phyloP scores from a whole-genome alignment of 2,329 filamentous ascomycete genomes.

The Beauveria sp. region DNA sequence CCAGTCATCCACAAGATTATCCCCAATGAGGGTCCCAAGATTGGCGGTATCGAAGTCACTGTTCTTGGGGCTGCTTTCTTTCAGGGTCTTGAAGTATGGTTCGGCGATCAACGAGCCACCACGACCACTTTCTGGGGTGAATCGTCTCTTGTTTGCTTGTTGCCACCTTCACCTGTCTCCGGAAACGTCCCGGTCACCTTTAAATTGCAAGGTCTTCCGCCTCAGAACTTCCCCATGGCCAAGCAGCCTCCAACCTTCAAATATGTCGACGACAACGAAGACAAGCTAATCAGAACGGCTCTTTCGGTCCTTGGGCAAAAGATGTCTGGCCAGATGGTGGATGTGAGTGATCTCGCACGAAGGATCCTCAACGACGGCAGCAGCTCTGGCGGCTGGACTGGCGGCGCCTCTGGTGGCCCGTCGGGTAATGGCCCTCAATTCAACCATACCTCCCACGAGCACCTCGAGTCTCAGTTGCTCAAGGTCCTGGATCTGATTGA shows the following conservation, averaged over 20 bases:
- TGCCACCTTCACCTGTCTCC: constrained; percentile 61
- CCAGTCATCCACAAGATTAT: constrained; percentile 75
- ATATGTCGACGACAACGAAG: constrained; percentile 65
- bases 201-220: constrained; percentile 40
- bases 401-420: constrained; percentile 28
- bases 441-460: constrained; percentile 34
- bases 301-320: constrained; percentile 57
- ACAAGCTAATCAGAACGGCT: constrained; percentile 60
- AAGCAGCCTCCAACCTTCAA: constrained; percentile 53
- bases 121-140: constrained; percentile 77
- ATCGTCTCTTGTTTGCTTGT: constrained; percentile 68
- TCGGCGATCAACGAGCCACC: constrained; percentile 57
- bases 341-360: constrained; percentile 54
- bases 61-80: constrained; percentile 75
- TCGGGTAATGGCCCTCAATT: constrained; percentile 37
- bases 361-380: constrained; percentile 47
- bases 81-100: constrained; percentile 72
- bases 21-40: constrained; percentile 71
- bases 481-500: constrained; percentile 73
- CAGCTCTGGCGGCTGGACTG: constrained; percentile 36
- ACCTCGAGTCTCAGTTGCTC: constrained; percentile 62
- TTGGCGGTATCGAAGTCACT: constrained; percentile 80
- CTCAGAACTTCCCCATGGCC: constrained; percentile 27
- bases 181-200: constrained; percentile 67
- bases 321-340: constrained; percentile 54